Conservation (phyloP, 2,329 filamentous ascomycete genomes). For the Pseudogymnoascus sp. region DNA sequence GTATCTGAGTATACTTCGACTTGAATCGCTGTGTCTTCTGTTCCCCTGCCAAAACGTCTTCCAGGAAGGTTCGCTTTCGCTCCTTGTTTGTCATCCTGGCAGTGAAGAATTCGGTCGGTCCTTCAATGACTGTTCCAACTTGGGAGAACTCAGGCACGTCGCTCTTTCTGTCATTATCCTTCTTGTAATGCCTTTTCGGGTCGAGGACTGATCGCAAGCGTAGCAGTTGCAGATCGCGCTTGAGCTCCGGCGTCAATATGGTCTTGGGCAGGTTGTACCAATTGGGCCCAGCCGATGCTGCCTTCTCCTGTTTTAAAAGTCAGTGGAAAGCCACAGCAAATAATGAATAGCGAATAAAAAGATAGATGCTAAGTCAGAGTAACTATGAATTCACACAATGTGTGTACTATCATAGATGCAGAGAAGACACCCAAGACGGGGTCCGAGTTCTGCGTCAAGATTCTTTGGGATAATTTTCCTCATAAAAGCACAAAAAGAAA, state of each 20-base stretch:
- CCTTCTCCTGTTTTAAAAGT: constrained; percentile 27
- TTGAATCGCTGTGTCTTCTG: constrained; percentile 65
- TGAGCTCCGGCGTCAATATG: constrained; percentile 73
- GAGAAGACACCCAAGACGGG: constrained; percentile 75
- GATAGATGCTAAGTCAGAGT: constrained; percentile 45
- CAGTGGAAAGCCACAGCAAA: constrained; percentile 9
- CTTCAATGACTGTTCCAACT: constrained; percentile 80
- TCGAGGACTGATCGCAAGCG: constrained; percentile 86
- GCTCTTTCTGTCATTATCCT: constrained; percentile 59
- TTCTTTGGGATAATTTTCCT: constrained; percentile 68
- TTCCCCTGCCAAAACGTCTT: constrained; percentile 69
- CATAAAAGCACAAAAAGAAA: constrained; percentile 40
- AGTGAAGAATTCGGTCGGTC: constrained; percentile 80
- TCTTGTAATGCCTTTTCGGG: constrained; percentile 85
- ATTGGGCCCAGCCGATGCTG: constrained; percentile 63
- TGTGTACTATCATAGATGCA: constrained; percentile 54
- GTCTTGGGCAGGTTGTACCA: constrained; percentile 90
- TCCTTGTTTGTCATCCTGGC: constrained; percentile 78
- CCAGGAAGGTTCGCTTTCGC: constrained; percentile 75
- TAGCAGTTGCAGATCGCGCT: constrained; percentile 80
- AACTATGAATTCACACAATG: constrained; percentile 52
- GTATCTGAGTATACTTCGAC: constrained; percentile 79
- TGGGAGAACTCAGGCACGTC: constrained; percentile 76
- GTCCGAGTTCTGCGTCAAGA: constrained; percentile 66
- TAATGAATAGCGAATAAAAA: constrained; percentile 7